phyloP scores from a whole-genome alignment of 257 asterid species.

The Solanum pinnatisectum region DNA sequence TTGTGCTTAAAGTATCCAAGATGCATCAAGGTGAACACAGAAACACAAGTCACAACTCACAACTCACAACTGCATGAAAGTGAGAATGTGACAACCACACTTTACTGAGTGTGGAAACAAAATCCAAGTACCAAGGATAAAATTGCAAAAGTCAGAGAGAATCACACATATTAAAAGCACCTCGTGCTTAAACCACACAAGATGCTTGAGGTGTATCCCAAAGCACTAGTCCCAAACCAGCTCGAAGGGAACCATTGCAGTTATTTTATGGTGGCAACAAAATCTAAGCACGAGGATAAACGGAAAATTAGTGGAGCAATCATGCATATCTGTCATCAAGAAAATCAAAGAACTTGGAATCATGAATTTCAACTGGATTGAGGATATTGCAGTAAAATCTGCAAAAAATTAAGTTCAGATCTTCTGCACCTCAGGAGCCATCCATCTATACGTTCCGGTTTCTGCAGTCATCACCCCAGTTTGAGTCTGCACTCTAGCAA shows the following conservation, averaged over 20 bases:
- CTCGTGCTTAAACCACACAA: background rate
- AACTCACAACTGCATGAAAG: background rate
- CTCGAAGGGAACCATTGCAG: background rate
- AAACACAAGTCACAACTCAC: background rate
- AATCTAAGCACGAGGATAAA: background rate
- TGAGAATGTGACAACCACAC: background rate
- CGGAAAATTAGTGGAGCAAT: background rate
- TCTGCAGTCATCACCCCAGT: conserved; percentile 99
- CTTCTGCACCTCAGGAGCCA: conserved; percentile 92
- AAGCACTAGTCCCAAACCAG: background rate
- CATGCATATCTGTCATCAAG: background rate
- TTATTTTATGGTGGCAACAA: background rate
- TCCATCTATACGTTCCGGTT: conserved; percentile 98
- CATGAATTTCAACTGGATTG: background rate
- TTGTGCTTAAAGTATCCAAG: background rate
- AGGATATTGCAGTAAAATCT: background rate
- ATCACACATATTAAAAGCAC: background rate
- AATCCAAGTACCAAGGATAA: background rate
- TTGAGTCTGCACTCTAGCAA: conserved; percentile 79
- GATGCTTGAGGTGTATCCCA: background rate
- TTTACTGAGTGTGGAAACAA: background rate
- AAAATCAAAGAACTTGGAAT: background rate
- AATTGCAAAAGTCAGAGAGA: background rate
- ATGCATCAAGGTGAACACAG: background rate
- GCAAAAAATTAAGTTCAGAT: background rate